Conservation (phyloP, 768 basidiomycete species). For the Calocybe gangraenosa region DNA sequence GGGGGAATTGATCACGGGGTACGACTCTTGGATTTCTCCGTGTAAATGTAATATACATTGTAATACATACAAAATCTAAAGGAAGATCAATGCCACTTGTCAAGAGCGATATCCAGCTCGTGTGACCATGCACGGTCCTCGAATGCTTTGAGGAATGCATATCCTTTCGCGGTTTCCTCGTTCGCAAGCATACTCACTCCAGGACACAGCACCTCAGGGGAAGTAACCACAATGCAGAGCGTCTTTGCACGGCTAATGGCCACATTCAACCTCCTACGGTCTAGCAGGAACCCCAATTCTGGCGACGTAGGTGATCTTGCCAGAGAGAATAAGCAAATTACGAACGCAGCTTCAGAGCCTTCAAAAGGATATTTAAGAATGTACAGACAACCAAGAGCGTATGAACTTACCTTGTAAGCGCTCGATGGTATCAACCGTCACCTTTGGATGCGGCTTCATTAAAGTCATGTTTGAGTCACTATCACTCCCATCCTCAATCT, state of each 20-base stretch:
- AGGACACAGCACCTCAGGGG: conserved; percentile 39
- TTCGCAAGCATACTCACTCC: conserved; percentile 39
- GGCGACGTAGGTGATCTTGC: conserved; percentile 27
- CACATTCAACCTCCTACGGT: conserved; percentile 46
- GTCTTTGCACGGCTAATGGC: conserved; percentile 51
- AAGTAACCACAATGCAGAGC: conserved; percentile 44
- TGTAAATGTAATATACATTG: no score
- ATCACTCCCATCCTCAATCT: conserved; percentile 13
- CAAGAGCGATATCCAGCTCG: conserved; percentile 31
- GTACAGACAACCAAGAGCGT: neutral
- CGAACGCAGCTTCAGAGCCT: conserved; percentile 52
- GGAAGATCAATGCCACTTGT: conserved; percentile 18
- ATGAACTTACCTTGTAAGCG: conserved; percentile 39
- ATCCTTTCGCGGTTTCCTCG: conserved; percentile 42
- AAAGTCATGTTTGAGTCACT: neutral
- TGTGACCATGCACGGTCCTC: conserved; percentile 47
- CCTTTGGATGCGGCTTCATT: conserved; percentile 18
- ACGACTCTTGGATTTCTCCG: no score
- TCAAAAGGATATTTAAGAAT: neutral
- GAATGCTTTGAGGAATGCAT: conserved; percentile 43
- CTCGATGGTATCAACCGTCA: conserved; percentile 48
- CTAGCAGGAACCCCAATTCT: conserved; percentile 41
- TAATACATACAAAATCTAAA: neutral
- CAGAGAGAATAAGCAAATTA: conserved; percentile 48
- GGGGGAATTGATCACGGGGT: conserved; percentile 15